Base-by-base conservation (phyloP, 2,329 filamentous ascomycete genomes). In the Penicillium sp. region DNA sequence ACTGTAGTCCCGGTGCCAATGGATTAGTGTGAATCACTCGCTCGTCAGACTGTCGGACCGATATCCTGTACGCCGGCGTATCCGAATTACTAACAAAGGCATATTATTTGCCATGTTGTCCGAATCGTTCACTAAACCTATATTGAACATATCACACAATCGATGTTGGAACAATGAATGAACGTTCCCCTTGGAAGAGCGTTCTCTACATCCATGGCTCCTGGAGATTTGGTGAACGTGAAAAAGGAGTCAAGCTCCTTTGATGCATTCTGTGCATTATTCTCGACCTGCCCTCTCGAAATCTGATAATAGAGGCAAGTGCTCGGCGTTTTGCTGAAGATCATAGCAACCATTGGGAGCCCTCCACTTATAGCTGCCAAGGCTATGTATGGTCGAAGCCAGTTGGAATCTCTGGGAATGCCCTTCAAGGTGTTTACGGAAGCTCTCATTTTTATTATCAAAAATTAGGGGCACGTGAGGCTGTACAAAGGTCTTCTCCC, bases 361-460 rank as follows among this genome's bases (percentile, higher is more conserved):
- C 54, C 54, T 39, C 54, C 54, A 17, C 44, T 56, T 9, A 56
- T 56, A 3, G 54, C 54, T 2, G 54, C 54, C 0, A 56, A 56
- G n/a, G 43, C 47, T 1, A 56, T 54, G 50, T 20, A 3, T 51
- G 54, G 26, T 56, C 51, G 15, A 54, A 51, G 13, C 48, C 51
- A 1, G 44, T n/a, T 51, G 4, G 20, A 32, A 7, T 41, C 23
- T 18, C 46, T 39, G 4, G 54, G 51, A 2, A 47, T 23, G 12
- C 34, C 50, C n/a, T 56, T 56, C 7, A 21, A 32, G 2, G 47
- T 51, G 9, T 56, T 56, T 10, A 56, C 47, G 12, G 54, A 54
- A n/a, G 51, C 42, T 9, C 51, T 56, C 5, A 4, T 39, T 3
- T 56, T 51, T 8, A 51, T 56, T 12, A 7, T 54, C 1, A 43